Evolutionary conservation across 139 green algal genomes (phyloP).

Genomic region (Picochlorum sp.): DNA sequence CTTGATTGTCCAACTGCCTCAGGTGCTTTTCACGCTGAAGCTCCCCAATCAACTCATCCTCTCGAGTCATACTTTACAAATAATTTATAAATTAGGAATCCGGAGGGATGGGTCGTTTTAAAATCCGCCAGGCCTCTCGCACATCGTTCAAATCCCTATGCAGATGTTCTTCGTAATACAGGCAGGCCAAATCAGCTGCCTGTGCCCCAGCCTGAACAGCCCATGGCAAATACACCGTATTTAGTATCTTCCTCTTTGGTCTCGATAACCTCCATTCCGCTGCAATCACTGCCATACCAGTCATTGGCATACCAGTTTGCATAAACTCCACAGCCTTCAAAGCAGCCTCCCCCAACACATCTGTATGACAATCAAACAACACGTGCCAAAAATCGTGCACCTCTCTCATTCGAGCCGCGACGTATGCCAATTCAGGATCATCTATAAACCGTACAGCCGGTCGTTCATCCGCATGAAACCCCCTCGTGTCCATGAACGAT

Average conservation of each 20-base stretch:
- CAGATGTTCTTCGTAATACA: conserved; percentile 77
- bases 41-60: conserved; percentile 1
- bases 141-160: conserved; percentile 38
- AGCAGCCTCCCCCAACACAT: conserved; percentile 84
- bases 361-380: conserved; percentile 88
- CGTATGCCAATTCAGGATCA: conserved; percentile 85
- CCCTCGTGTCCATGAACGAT: conserved; percentile 74
- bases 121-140: conserved; percentile 51
- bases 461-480: conserved; percentile 79
- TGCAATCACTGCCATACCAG: conserved; percentile 65
- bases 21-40: background rate
- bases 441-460: conserved; percentile 85
- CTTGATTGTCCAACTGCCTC: conserved; percentile 11
- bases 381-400: conserved; percentile 97
- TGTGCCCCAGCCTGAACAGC: conserved; percentile 64
- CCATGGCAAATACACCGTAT: conserved; percentile 71
- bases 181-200: conserved; percentile 71
- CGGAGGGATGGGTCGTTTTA: conserved; percentile 36
- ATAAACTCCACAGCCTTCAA: conserved; percentile 93
- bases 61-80: conserved; percentile 1
- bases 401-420: conserved; percentile 65
- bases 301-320: conserved; percentile 94
- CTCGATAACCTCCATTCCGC: conserved; percentile 55
- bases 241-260: conserved; percentile 42
- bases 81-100: background rate